Evolutionary conservation across 768 basidiomycete genomes (phyloP).

Genomic region (Sarcodon sp.): DNA sequence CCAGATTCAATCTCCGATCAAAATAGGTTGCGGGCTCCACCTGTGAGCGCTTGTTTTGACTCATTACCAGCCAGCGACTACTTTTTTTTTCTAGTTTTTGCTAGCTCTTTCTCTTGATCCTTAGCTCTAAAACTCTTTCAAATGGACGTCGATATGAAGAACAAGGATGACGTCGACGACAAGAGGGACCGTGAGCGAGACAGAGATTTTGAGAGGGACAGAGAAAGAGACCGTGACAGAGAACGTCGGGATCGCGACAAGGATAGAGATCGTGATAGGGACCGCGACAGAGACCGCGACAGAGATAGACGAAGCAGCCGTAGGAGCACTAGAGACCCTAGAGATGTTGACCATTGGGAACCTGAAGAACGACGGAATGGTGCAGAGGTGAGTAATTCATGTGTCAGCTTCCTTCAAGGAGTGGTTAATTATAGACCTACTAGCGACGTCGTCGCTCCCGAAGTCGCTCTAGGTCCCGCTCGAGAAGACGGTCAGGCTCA

Average conservation of each 20-base stretch:
- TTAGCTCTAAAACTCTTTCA: not conserved
- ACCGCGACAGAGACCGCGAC: slow-evolving; percentile 20
- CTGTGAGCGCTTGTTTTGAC: too few species aligned
- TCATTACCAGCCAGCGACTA: too few species aligned
- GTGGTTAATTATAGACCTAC: not conserved
- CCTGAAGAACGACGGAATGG: slow-evolving; percentile 62
- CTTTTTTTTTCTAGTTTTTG: too few species aligned
- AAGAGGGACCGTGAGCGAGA: slow-evolving; percentile 36
- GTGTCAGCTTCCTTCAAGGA: not conserved
- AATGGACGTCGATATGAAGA: slow-evolving; percentile 80
- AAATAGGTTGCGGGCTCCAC: too few species aligned
- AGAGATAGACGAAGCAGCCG: slow-evolving; percentile 21
- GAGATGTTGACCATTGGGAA: slow-evolving; percentile 60
- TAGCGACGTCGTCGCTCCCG: slow-evolving; percentile 44
- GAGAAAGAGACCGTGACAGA: slow-evolving; percentile 18
- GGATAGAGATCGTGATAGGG: slow-evolving; percentile 20
- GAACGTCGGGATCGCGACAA: slow-evolving; percentile 22
- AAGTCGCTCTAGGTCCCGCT: slow-evolving; percentile 53
- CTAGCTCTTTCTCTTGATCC: too few species aligned
- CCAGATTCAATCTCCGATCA: too few species aligned
- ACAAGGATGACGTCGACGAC: slow-evolving; percentile 61
- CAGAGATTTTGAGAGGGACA: slow-evolving; percentile 23
- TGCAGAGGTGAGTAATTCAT: slow-evolving; percentile 38
- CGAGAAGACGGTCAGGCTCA: slow-evolving; percentile 55
- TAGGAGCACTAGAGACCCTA: slow-evolving; percentile 22